Evolutionary conservation across 495 filamentous ascomycete genomes (phyloP), one percentile per base, ranked within the genome.

Genomic region (Penicillium riverlandense): DNA sequence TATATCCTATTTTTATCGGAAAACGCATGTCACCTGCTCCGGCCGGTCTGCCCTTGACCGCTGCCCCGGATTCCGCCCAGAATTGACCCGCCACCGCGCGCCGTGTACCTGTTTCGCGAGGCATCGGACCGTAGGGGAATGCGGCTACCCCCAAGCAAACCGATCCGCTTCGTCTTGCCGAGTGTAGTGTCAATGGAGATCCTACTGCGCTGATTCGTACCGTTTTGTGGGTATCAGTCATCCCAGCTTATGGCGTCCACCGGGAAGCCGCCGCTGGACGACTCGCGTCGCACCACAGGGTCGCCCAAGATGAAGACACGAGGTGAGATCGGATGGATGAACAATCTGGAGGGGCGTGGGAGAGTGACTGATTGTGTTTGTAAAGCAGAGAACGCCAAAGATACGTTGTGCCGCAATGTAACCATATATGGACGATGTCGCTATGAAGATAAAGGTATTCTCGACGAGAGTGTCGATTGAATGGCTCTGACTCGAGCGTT

Each of bases 391-490:
- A 79, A 79, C 56, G 70, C 84, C 43, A 95, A 90, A 64, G 89
- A 91, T 53, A 95, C 87, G 0, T 73, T 92, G 22, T 97, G 91
- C 68, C 82, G 90, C 50, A 96, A 97, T 63, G 82, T 97, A 10
- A 78, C 88, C 32, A 95, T 97, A 47, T 96, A 95, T 63, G 91
- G 91, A 28, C 83, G 90, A 61, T 97, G 91, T 63, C 84, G 87
- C 40, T 95, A 86, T 64, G 85, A 92, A 66, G 87, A 92, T 56
- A 85, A 89, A 70, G 86, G 75, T 78, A 58, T 37, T n/a, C 22
- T 22, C 6, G 22, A 22, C 4, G 22, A 22, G 2, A 4, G 22
- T 22, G 22, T 22, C 22, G 22, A 22, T 22, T 22, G 22, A 22
- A 22, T 22, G 22, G 22, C 22, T 22, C 22, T 22, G 22, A 22